Percentiles rank a stretch among this genome's conserved stretches.
Evolutionary conservation across 805 yeast species (phyloP).

Genomic region (Candida golubevii): DNA sequence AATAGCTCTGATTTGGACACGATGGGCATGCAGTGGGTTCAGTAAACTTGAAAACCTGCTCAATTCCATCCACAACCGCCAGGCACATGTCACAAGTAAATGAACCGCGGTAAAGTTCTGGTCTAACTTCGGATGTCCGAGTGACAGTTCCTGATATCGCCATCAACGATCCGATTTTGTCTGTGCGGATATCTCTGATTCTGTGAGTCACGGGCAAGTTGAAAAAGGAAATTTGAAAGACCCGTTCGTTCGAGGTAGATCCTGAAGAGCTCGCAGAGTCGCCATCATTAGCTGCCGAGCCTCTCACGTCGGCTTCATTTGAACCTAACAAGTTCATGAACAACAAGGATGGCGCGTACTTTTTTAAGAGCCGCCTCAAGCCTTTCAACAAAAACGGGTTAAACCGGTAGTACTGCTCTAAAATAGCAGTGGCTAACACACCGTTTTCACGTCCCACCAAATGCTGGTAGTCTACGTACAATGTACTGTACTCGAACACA

Average conservation of each 20-base stretch:
- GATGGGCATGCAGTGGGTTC: slow-evolving; percentile 92
- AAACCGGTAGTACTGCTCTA: slow-evolving; percentile 90
- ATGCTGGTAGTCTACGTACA: slow-evolving; percentile 84
- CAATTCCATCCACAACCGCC: slow-evolving; percentile 81
- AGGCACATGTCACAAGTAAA: slow-evolving; percentile 88
- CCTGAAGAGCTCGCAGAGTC: slow-evolving; percentile 40
- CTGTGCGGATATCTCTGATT: slow-evolving; percentile 87
- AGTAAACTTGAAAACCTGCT: slow-evolving; percentile 88
- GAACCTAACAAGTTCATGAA: slow-evolving; percentile 42
- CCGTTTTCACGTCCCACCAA: slow-evolving; percentile 73
- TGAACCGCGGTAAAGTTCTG: slow-evolving; percentile 82
- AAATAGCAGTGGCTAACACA: slow-evolving; percentile 81
- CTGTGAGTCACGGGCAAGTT: slow-evolving; percentile 78
- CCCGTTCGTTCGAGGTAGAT: slow-evolving; percentile 54
- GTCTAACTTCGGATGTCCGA: slow-evolving; percentile 92
- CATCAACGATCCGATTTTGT: slow-evolving; percentile 78
- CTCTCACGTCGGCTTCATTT: slow-evolving; percentile 28
- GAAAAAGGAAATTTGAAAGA: slow-evolving; percentile 87
- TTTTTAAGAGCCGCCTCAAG: slow-evolving; percentile 65
- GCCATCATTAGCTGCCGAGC: slow-evolving; percentile 26
- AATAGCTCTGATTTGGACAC: slow-evolving; percentile 79
- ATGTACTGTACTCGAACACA: slow-evolving; percentile 65
- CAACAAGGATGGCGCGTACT: slow-evolving; percentile 66
- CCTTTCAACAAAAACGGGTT: slow-evolving; percentile 79
- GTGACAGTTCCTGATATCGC: slow-evolving; percentile 93